A percentile compares a stretch with the other conserved stretches of the same genome.
Conservation (phyloP, 176 grass and related monocot species). For the Pontederia paniculata region DNA sequence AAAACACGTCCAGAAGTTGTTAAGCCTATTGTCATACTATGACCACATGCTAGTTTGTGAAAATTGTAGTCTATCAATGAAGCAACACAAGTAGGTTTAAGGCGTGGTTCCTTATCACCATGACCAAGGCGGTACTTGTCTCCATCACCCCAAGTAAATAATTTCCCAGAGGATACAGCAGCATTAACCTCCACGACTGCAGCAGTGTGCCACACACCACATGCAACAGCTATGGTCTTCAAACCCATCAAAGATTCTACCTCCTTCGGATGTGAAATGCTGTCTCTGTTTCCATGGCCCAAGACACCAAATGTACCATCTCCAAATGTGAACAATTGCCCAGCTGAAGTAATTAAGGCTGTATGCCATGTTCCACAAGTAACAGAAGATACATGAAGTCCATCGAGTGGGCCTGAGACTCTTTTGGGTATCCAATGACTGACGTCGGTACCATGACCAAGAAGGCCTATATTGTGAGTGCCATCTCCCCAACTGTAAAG, state of each 20-base stretch:
- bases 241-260: conserved; percentile 76
- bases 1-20: conserved; percentile 81
- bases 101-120: conserved; percentile 77
- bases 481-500: conserved; percentile 97
- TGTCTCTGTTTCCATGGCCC: conserved; percentile 74
- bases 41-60: conserved; percentile 68
- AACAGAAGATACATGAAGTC: conserved; percentile 60
- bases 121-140: conserved; percentile 95
- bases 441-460: conserved; percentile 69
- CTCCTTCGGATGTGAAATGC: conserved; percentile 50
- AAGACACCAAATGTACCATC: conserved; percentile 97
- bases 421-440: conserved; percentile 99
- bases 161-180: conserved; percentile 61
- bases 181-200: conserved; percentile 77
- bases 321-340: conserved; percentile 85
- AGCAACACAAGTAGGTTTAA: conserved; percentile 91
- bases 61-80: conserved; percentile 95
- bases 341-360: conserved; percentile 63
- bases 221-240: conserved; percentile 72
- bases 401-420: conserved; percentile 65
- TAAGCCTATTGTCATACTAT: conserved; percentile 81
- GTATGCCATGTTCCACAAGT: conserved; percentile 98
- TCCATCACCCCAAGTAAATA: conserved; percentile 98
- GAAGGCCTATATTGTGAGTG: conserved; percentile 69
- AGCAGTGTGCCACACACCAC: conserved; percentile 92